Conservation (phyloP, 768 basidiomycete genomes). For the Butyriboletus loyo region DNA sequence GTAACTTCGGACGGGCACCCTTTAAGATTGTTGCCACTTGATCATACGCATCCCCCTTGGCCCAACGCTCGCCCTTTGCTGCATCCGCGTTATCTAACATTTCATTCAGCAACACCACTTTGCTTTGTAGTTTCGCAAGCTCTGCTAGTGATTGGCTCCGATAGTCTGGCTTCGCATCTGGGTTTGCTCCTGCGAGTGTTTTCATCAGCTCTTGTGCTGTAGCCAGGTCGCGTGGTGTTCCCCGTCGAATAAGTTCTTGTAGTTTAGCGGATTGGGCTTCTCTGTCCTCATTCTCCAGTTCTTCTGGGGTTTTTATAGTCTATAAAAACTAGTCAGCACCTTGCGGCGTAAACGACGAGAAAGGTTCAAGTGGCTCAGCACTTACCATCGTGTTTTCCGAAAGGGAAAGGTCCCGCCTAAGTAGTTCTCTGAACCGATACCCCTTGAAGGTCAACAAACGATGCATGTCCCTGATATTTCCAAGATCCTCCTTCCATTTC, state of each 20-base stretch:
- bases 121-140: slow-evolving; percentile 90
- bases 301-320: slow-evolving; percentile 93
- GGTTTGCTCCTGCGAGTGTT: slow-evolving; percentile 88
- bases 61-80: slow-evolving; percentile 72
- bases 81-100: slow-evolving; percentile 91
- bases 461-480: slow-evolving; percentile 98
- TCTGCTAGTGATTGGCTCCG: slow-evolving; percentile 85
- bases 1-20: slow-evolving; percentile 87
- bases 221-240: slow-evolving; percentile 91
- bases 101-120: slow-evolving; percentile 94
- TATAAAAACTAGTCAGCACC: slow-evolving; percentile 29
- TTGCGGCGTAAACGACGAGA: not conserved
- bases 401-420: slow-evolving; percentile 13
- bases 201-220: slow-evolving; percentile 99
- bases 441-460: slow-evolving; percentile 92
- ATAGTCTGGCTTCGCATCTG: slow-evolving; percentile 93
- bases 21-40: slow-evolving; percentile 87
- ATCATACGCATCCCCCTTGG: slow-evolving; percentile 89
- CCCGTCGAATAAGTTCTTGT: slow-evolving; percentile 96
- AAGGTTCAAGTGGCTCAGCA: not conserved
- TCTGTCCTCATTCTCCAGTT: slow-evolving; percentile 93
- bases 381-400: slow-evolving; percentile 25
- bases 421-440: slow-evolving; percentile 64
- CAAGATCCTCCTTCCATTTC: slow-evolving; percentile 94
- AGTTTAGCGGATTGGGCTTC: slow-evolving; percentile 95